A percentile compares a stretch with the other conserved stretches of the same genome.
phyloP scores from a whole-genome alignment of 768 basidiomycete species.

The Sarcomyxa edulis region DNA sequence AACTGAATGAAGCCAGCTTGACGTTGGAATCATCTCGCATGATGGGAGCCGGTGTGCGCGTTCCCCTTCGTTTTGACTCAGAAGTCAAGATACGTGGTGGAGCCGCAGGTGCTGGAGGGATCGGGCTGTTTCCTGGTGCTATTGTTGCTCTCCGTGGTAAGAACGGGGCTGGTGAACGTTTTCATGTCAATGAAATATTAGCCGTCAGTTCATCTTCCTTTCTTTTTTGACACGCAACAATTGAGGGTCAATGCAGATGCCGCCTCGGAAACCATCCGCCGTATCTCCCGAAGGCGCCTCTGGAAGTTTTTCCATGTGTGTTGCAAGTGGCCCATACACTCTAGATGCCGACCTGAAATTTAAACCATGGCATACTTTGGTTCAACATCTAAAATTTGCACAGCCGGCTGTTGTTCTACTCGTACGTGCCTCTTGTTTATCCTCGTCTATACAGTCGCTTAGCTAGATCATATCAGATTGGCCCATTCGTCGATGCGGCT shows the following conservation, averaged over 20 bases:
- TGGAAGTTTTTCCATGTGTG: conserved; percentile 54
- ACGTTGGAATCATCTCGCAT: conserved; percentile 81
- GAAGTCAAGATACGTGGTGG: conserved; percentile 62
- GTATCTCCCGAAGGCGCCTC: conserved; percentile 12
- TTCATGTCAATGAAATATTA: conserved; percentile 77
- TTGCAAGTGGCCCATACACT: conserved; percentile 87
- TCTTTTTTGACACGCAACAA: background rate
- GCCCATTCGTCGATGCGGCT: conserved; percentile 82
- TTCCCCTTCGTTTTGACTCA: conserved; percentile 68
- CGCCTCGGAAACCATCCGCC: conserved; percentile 46
- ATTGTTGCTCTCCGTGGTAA: conserved; percentile 82
- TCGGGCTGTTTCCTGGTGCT: conserved; percentile 85
- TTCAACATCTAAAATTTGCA: conserved; percentile 52
- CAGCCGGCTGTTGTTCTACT: conserved; percentile 78
- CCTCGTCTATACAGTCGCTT: conserved; percentile 2
- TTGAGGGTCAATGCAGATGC: conserved; percentile 45
- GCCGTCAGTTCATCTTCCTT: conserved; percentile 44
- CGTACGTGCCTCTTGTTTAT: conserved; percentile 33
- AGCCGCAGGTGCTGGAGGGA: conserved; percentile 51
- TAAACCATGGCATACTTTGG: conserved; percentile 60
- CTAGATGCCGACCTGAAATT: conserved; percentile 71
- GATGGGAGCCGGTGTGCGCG: conserved; percentile 58
- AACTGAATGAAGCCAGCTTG: conserved; percentile 70
- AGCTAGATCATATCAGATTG: conserved; percentile 47
- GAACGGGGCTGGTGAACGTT: conserved; percentile 89